Evolutionary conservation across 1,139 yeast genomes (phyloP), one percentile per base, ranked within the genome.

Genomic region (Keqinozyma sinolaborantium): DNA sequence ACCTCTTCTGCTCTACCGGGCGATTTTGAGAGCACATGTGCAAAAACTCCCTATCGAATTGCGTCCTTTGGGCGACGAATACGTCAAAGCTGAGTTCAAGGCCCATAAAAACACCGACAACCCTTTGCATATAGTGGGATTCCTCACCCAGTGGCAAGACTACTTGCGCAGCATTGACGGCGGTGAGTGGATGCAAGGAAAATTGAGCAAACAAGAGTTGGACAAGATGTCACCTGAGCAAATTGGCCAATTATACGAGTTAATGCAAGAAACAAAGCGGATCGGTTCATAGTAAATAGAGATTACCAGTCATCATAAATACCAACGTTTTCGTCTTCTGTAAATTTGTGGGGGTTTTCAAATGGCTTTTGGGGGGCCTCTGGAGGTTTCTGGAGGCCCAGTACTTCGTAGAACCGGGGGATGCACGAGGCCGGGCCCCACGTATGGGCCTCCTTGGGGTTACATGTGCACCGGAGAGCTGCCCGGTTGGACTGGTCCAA

Each of bases 111-210:
- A 65, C 30, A 73, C 82, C 10, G 96, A 88, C 45, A 88, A 92
- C 54, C 97, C 98, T 1, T 68, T 88, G 24, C 95, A 90, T 51
- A 87, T 92, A 23, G 90, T 94, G 7, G 97, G 97, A 9, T 92
- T 92, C 49, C 70, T 92, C 41, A 78, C 95, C 1, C 83, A 87
- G 42, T 92, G 98, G 98, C 98, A 92, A 52, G 90, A 86, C 47
- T 92, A 92, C 50, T 71, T 86, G 37, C 75, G 76, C 34, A 66
- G 71, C 52, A 72, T 92, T 23, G 79, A 80, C 28, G 84, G 86
- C 11, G 94, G 85, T 3, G 66, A 70, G 26, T 92, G 97, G 97
- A 63, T 72, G 51, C 67, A 70, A 36, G 86, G 83, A 6, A 77
- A 77, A 48, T 61, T 92, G 50, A 79, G 82, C 24, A 64, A 75